Base-by-base conservation (phyloP, 2,329 filamentous ascomycete genomes). In the Xylaria sp. region DNA sequence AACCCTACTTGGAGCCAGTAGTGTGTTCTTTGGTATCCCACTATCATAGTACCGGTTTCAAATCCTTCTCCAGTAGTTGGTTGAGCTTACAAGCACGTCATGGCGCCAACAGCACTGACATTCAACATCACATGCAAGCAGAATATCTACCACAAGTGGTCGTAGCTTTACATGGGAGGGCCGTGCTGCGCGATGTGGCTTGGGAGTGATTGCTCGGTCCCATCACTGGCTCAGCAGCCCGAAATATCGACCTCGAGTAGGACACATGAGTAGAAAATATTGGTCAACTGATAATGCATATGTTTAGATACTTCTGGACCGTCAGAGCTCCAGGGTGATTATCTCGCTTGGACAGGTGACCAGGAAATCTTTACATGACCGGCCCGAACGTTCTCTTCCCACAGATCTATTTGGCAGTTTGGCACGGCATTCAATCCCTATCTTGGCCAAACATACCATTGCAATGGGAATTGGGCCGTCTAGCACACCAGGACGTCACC, bases 191-290 rank as follows among this genome's bases (percentile, higher is more conserved):
- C 13, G 40, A 47, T 58, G 27, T 15, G 27, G 27, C 27, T 27
- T 9, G 23, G 17, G 31, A 19, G 6, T 58, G 43, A 62, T 62
- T 62, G 59, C 60, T 44, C 15, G 23, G 11, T 19, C 25, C 19
- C 8, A 5, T 17, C 27, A 31, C 23, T n/a, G 46, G 15, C 6
- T 21, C 8, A 33, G 8, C 11, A 38, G 46, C 27, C 6, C 27
- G 29, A 49, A 29, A 19, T n/a, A 11, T 13, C 35, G 17, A 8
- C 19, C 13, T 15, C 15, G 29, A 6, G 35, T 21, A 31, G 11
- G 11, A 6, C 13, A 43, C 8, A 33, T 19, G 2, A 6, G 33
- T 23, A 15, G 21, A 25, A 3, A n/a, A 31, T 2, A 17, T n/a
- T n/a, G 23, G 37, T 31, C 43, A 43, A 6, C 13, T 17, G 37